Conservation (phyloP, 306 rosid species). For the Vigna angularis region DNA sequence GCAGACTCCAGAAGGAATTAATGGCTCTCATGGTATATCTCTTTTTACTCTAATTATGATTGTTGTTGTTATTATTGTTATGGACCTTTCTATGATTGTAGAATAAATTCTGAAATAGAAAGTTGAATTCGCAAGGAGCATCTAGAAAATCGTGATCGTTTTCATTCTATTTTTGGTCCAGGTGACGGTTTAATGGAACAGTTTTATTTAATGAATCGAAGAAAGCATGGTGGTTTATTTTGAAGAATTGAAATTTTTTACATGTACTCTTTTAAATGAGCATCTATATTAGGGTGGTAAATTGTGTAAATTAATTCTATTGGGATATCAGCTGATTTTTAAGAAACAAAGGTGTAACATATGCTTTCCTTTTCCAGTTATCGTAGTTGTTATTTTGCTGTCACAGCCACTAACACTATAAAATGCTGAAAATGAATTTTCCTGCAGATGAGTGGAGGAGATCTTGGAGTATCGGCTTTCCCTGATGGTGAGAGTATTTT, state of each 20-base stretch:
- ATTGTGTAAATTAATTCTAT: not conserved
- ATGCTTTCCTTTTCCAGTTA: not conserved
- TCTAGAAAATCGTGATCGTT: slow-evolving; percentile 31
- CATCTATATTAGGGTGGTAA: slow-evolving; percentile 10
- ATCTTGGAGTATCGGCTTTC: slow-evolving; percentile 94
- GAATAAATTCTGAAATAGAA: slow-evolving; percentile 3
- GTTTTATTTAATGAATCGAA: not conserved
- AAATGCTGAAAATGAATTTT: slow-evolving; percentile 35
- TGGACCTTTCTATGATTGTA: not conserved
- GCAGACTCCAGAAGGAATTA: slow-evolving; percentile 96
- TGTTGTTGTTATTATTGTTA: not conserved
- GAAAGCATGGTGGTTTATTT: not conserved
- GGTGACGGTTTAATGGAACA: not conserved
- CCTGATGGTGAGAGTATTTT: slow-evolving; percentile 93
- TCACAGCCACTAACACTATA: not conserved
- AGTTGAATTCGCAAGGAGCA: slow-evolving; percentile 10
- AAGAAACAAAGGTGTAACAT: slow-evolving; percentile 21
- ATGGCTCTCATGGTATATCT: slow-evolving; percentile 93
- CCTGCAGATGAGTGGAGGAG: slow-evolving; percentile 87
- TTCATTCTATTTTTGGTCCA: not conserved
- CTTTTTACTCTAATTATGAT: slow-evolving; percentile 7
- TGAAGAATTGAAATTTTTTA: not conserved
- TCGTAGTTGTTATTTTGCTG: slow-evolving; percentile 2
- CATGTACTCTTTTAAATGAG: not conserved
- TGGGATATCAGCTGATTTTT: slow-evolving; percentile 12